These are phyloP conservation scores for Populus hybrid DNA, from an alignment of 441 rosid species.

Conservation along the genomic window DNA sequence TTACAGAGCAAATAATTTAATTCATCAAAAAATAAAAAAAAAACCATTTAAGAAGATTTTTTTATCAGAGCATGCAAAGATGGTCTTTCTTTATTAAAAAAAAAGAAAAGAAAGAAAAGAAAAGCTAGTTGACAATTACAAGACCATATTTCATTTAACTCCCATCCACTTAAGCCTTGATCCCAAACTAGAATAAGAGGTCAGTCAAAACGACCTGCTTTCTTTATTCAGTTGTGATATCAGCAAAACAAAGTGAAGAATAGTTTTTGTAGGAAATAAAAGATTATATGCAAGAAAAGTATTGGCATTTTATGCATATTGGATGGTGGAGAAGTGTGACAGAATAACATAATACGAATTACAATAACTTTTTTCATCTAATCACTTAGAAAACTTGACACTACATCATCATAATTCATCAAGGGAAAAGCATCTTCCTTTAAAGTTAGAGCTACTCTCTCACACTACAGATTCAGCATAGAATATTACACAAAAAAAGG, in stretches of 20 bases:
- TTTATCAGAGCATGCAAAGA: not conserved
- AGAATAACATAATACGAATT: not conserved
- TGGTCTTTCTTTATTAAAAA: not conserved
- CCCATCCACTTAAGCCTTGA: not conserved
- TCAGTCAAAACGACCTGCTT: not conserved
- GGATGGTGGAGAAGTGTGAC: not conserved
- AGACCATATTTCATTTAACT: not conserved
- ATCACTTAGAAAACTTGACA: not conserved
- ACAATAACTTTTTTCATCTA: not conserved
- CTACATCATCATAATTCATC: not conserved
- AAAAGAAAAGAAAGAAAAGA: too few relatives aligned
- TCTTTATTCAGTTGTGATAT: not conserved
- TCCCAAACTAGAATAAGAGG: not conserved
- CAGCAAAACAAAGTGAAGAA: not conserved
- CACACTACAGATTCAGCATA: not conserved
- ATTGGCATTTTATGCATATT: not conserved
- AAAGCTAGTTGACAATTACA: not conserved
- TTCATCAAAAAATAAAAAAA: not conserved
- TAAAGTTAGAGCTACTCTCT: not conserved
- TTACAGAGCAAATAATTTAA: slow-evolving; percentile 15
- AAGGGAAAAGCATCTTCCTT: not conserved
- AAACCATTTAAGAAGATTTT: not conserved
- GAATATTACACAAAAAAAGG: too few relatives aligned
- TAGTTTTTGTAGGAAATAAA: not conserved
- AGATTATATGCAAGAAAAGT: not conserved